A percentile compares a stretch with the other conserved stretches of the same genome.
These are phyloP conservation scores for Tetracentron sinense DNA, from an alignment of 164 flowering plant genomes.

Conservation along the genomic window DNA sequence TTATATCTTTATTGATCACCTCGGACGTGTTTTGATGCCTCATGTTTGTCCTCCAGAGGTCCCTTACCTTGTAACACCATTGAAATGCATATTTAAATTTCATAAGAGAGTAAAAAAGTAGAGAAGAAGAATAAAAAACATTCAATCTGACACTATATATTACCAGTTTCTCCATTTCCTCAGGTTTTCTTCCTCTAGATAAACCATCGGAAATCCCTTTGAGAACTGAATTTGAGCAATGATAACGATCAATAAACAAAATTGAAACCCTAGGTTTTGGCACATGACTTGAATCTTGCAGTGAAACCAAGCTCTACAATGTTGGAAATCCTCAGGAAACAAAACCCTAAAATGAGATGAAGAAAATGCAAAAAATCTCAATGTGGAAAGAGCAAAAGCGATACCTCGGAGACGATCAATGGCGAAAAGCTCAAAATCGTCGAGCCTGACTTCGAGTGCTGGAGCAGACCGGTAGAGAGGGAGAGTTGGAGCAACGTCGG, in stretches of 20 bases:
- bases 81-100: too few relatives aligned
- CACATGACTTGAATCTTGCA: background rate
- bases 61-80: conserved; percentile 36
- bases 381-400: too few relatives aligned
- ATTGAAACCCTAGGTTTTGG: background rate
- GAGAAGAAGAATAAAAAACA: background rate
- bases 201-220: conserved; percentile 80
- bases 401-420: conserved; percentile 88
- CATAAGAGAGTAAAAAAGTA: too few relatives aligned
- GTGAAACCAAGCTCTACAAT: background rate
- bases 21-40: conserved; percentile 55
- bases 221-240: conserved; percentile 46
- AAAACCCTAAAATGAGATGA: background rate
- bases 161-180: conserved; percentile 79
- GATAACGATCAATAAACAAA: conserved; percentile 1
- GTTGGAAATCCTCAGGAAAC: background rate
- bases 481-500: conserved; percentile 33
- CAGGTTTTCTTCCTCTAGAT: conserved; percentile 79
- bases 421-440: conserved; percentile 87
- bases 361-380: background rate
- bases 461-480: conserved; percentile 83
- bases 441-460: conserved; percentile 73
- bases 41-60: conserved; percentile 73
- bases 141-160: background rate
- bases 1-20: conserved; percentile 64